Evolutionary conservation across 2,329 filamentous ascomycete species (phyloP), one percentile per base, ranked within the genome.

Genomic region (Neodidymelliopsis sp.): DNA sequence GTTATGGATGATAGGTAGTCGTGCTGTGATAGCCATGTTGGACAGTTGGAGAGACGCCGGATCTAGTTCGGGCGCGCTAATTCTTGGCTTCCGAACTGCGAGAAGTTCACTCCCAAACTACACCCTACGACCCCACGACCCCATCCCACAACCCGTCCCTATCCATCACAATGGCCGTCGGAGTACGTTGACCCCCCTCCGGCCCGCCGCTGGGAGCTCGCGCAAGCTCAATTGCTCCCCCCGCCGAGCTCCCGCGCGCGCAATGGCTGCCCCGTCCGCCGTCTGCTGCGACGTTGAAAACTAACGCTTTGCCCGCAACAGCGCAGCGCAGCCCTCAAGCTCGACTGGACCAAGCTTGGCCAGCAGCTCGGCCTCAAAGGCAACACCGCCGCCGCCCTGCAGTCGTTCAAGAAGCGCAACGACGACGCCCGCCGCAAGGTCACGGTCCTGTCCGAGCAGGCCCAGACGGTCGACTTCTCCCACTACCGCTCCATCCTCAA

Each of bases 361-460:
- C 86, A 84, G 79, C 95, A 93, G 74, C 91, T 99, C 71, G 93
- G 93, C 77, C 91, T 99, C 77, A 90, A 90, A 77, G 94, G 94
- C 76, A 90, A 91, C 81, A 99, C 94, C 66, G 92, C 90, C 66
- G 80, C 88, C 70, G 89, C 93, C 56, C 91, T 99, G 56, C 88
- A 93, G 76, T 85, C 90, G 63, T 99, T 99, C 88, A 99, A 99
- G 86, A 94, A 96, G 87, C 92, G 94, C 81, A 97, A 97, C 84
- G 94, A 99, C 75, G 92, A 97, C 76, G 93, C 91, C 74, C 92
- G 93, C 79, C 93, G 94, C 82, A 93, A 93, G 81, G 84, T 99
- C 56, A 86, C 89, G 77, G 70, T 85, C 57, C 90, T 99, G 51
- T 86, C 85, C 59, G 91, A 96, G 79, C 87, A 89, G 75, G 81